Evolutionary conservation across 2,329 filamentous ascomycete genomes (phyloP), one percentile per base, ranked within the genome.

Genomic region (Tolypocladium album): DNA sequence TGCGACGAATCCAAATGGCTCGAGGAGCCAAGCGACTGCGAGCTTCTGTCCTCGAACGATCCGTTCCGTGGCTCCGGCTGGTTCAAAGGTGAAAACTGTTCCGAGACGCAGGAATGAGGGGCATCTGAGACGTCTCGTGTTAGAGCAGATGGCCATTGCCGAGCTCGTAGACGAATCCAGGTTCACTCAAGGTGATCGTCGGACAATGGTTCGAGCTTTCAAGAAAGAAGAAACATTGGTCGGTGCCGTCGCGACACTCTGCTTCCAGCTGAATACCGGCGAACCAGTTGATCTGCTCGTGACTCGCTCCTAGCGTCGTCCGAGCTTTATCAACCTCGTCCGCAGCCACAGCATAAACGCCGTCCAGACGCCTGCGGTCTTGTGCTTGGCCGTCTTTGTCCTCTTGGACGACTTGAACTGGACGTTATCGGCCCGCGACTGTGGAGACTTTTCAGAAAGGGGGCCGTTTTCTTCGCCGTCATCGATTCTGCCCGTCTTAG

Each of bases 261-360:
- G 31, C 31, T 55, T 55, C 50, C 56, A 58, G 39, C 20, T 15
- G 4, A 40, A 27, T 61, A 42, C n/a, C 13, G 17, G n/a, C 52
- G 39, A 13, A 17, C 36, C n/a, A 38, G 47, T 15, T 39, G 53
- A 24, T 42, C 39, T 40, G 63, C 64, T 64, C 60, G 65, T 64
- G 15, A 58, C 50, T 50, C 65, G 65, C 55, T 66, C 62, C 72
- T 75, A 76, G 64, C 72, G 72, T 66, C 72, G 70, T 57, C 74
- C 74, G 60, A 76, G 65, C 69, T 75, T 76, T 61, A 77, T 68
- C 60, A 77, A 66, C 59, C 74, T 70, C n/a, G 84, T 87, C 61
- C 84, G 76, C 34, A 88, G 69, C 85, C 85, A 88, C 59, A 88
- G 75, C 57, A 87, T 76, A 65, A 88, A 86, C 27, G 78, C 79